Evolutionary conservation across 225 moss, liverwort and hornwort species (phyloP).

Genomic region (Marchantia paleacea): DNA sequence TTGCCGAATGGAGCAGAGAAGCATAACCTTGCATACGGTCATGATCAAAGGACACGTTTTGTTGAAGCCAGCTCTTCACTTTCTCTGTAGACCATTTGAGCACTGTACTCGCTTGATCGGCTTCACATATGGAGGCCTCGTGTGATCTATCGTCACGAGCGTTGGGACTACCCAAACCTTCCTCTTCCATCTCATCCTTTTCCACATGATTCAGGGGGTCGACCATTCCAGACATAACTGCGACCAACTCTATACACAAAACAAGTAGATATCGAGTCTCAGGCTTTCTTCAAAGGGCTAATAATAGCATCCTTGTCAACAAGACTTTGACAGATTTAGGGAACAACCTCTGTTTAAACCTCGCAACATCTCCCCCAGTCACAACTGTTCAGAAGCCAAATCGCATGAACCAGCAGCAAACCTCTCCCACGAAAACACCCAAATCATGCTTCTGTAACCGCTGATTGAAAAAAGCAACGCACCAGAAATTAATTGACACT

Average conservation of each 20-base stretch:
- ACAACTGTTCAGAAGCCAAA: slow-evolving; percentile 7
- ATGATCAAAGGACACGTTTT: slow-evolving; percentile 33
- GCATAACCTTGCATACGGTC: slow-evolving; percentile 40
- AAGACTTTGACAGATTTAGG: neutral
- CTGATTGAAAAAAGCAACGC: slow-evolving; percentile 13
- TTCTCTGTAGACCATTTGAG: slow-evolving; percentile 39
- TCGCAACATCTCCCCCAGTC: slow-evolving; percentile 8
- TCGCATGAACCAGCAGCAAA: slow-evolving; percentile 9
- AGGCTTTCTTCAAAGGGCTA: neutral
- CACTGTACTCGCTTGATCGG: slow-evolving; percentile 41
- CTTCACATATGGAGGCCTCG: slow-evolving; percentile 7
- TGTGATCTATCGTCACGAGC: slow-evolving; percentile 2
- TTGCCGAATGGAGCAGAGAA: neutral
- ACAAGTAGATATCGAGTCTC: neutral
- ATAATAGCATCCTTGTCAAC: neutral
- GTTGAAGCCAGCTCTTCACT: slow-evolving; percentile 41
- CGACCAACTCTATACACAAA: slow-evolving; percentile 12
- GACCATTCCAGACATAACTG: slow-evolving; percentile 35
- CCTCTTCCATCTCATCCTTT: neutral
- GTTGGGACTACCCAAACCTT: slow-evolving; percentile 9
- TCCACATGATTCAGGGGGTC: slow-evolving; percentile 38
- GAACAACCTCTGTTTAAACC: slow-evolving; percentile 15
- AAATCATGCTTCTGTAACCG: neutral
- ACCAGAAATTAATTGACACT: slow-evolving; percentile 9
- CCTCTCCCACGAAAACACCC: neutral